Conservation (phyloP, 202 grass and related monocot genomes). For the Panicum virgatum region DNA sequence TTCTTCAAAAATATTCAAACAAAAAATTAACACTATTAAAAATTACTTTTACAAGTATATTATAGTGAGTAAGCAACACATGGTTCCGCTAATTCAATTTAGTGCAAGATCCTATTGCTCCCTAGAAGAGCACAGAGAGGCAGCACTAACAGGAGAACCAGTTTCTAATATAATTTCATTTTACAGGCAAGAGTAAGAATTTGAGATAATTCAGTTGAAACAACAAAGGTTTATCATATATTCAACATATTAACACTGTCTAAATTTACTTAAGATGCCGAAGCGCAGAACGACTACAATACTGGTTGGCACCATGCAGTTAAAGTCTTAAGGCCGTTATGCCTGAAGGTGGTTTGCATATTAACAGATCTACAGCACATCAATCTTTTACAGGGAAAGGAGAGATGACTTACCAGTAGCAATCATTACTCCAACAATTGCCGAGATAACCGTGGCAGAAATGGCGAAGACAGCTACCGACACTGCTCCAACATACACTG, state of each 20-base stretch:
- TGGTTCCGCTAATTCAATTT: background rate
- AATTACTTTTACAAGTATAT: background rate
- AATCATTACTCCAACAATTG: constrained; percentile 62
- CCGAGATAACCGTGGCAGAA: constrained; percentile 56
- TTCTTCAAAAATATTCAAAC: background rate
- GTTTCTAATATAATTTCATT: constrained; percentile 15
- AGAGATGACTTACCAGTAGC: constrained; percentile 55
- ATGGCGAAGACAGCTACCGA: constrained; percentile 68
- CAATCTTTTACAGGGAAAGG: background rate
- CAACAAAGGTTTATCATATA: background rate
- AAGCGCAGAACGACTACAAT: background rate
- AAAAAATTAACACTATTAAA: background rate
- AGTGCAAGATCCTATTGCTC: background rate
- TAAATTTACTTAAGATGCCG: background rate
- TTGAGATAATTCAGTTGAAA: background rate
- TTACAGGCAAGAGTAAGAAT: background rate
- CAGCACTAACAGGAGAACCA: background rate
- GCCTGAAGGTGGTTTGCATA: background rate
- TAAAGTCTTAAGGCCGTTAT: background rate
- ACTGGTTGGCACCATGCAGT: background rate
- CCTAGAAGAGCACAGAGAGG: background rate
- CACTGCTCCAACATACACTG: constrained; percentile 73
- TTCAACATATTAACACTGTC: background rate
- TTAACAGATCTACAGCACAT: background rate
- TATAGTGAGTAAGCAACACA: background rate